Conservation (phyloP, 2,329 filamentous ascomycete species). For the Penicillium sp. region DNA sequence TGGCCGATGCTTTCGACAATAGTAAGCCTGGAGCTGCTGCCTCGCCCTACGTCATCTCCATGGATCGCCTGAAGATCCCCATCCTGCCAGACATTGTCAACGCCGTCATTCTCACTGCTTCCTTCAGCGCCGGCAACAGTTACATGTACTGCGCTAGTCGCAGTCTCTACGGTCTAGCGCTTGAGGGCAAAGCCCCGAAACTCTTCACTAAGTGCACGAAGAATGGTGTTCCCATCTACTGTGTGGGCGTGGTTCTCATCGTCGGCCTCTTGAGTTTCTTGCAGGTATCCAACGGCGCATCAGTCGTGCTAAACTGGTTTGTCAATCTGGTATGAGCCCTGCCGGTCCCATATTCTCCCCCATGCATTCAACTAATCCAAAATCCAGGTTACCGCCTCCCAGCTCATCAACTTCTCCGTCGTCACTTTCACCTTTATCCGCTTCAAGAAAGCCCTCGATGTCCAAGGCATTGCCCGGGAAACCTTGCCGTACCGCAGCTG, state of each 20-base stretch:
- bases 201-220: slow-evolving; percentile 62
- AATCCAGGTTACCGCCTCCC: slow-evolving; percentile 63
- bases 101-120: slow-evolving; percentile 66
- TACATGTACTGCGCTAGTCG: slow-evolving; percentile 67
- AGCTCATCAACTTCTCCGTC: slow-evolving; percentile 69
- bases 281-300: slow-evolving; percentile 63
- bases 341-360: neutral
- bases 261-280: slow-evolving; percentile 72
- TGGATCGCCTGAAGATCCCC: slow-evolving; percentile 63
- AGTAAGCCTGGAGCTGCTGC: slow-evolving; percentile 65
- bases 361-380: neutral
- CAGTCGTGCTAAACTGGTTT: slow-evolving; percentile 71
- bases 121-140: slow-evolving; percentile 67
- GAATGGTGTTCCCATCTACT: slow-evolving; percentile 70
- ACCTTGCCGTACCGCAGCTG: slow-evolving; percentile 68
- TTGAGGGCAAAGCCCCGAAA: slow-evolving; percentile 68
- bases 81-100: slow-evolving; percentile 71
- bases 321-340: slow-evolving; percentile 54
- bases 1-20: slow-evolving; percentile 60
- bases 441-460: slow-evolving; percentile 67
- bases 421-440: slow-evolving; percentile 70
- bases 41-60: slow-evolving; percentile 67
- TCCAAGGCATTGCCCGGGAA: slow-evolving; percentile 66
- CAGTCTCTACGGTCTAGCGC: slow-evolving; percentile 65
- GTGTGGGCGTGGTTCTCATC: slow-evolving; percentile 62